Evolutionary conservation across 805 yeast species (phyloP), one percentile per base, ranked within the genome.

Genomic region (Candida caryicola): DNA sequence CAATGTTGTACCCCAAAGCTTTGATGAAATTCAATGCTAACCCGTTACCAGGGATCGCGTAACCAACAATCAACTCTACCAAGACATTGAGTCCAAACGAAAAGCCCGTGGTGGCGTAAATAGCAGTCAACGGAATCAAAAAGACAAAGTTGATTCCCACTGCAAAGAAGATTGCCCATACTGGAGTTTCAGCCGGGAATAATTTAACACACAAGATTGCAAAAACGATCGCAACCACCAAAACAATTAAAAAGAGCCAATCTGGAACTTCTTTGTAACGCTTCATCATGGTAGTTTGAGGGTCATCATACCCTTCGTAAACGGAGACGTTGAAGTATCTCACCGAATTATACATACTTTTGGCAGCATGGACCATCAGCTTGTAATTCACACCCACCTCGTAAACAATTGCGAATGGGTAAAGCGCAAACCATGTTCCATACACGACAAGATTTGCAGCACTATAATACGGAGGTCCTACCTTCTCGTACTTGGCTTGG

Each of bases 1-100:
- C 74, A 27, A 78, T 69, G 46, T 74, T 73, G 54, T 70, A 76
- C 18, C 84, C 82, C 47, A 71, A 73, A 7, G 81, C 74, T 57
- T 79, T 80, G 63, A 79, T 69, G 47, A 76, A 70, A 71, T 50
- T 55, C 49, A 60, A 49, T 12, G 69, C 68, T 36, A 52, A 41
- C 25, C 62, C 60, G 38, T 63, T 64, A 34, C 69, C 69, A 17
- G 67, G 69, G 29, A 62, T 36, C 2, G 67, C 67, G 43, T 60
- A 60, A 19, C 70, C 70, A 32, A 62, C 47, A 42, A 64, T 58
- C 43, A 64, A 56, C 44, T 62, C 66, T 10, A 62, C 62, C 50
- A 64, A 55, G 4, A 63, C 68, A 35, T 63, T 64, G 37, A 63
- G 59, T 15, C 62, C 63, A 35, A 63, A 57, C 18, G 46, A 42